Evolutionary conservation across 352 stramenopile genomes (phyloP), one percentile per base, ranked within the genome.

Genomic region (Globisporangium alternatum): DNA sequence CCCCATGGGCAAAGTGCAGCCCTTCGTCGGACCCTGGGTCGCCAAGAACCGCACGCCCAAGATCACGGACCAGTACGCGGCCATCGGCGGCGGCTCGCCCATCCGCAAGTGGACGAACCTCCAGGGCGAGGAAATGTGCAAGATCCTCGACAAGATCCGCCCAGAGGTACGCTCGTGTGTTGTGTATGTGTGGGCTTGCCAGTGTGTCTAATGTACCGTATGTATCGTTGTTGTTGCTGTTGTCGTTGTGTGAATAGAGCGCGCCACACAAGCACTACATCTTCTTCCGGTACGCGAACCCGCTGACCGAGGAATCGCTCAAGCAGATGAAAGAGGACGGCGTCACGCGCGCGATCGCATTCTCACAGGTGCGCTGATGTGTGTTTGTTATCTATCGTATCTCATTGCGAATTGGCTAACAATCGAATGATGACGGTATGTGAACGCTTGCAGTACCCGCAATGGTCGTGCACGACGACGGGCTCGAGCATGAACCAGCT

Each of bases 261-360:
- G 89, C 80, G 13, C 83, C 97, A n/a, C 83, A 98, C 74, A 96
- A 96, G 72, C 86, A 91, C 61, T 99, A 99, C 68, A 91, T 99
- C 45, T 97, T 97, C 49, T 99, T 99, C 86, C 88, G 97, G 49
- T 99, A 99, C 73, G 98, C 97, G 67, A 93, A 99, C 62, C 97
- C 97, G 28, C 93, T 98, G 66, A 99, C 97, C 8, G 97, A 99
- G 71, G 80, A 93, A 41, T 97, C 96, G n/a, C 73, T 99, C 49
- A 83, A 95, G 62, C 72, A 98, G 72, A 99, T 99, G 86, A 87
- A 93, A 60, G 73, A 83, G 15, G 97, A 99, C 67, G 90, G 86
- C 37, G 91, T 99, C 17, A 93, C 98, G 58, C 89, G 91, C n/a
- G 81, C 98, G n/a, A 91, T 99, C 30, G 94, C 98, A 31, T 90